These are phyloP conservation scores for Globisporangium cylindrosporum DNA, from an alignment of 352 stramenopile genomes.

Conservation along the genomic window DNA sequence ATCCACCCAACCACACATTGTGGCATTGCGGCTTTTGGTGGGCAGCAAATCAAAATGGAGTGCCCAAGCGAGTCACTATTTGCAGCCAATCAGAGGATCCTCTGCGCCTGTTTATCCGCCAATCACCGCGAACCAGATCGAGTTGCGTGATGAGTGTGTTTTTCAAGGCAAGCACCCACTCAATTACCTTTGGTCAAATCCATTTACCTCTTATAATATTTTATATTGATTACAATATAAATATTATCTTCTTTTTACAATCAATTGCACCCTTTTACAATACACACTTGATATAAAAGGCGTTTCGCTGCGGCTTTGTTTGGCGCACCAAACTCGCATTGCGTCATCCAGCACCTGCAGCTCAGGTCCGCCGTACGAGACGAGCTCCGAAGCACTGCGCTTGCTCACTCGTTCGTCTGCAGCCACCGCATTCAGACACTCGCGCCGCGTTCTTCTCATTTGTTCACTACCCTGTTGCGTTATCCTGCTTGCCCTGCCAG, in stretches of 20 bases:
- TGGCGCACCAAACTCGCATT: neutral
- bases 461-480: neutral
- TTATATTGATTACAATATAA: too few relatives aligned
- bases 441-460: neutral
- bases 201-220: too few relatives aligned
- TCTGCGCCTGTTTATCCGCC: neutral
- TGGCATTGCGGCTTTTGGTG: neutral
- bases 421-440: neutral
- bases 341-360: conserved; percentile 9
- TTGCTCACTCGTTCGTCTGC: conserved; percentile 5
- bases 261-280: neutral
- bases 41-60: neutral
- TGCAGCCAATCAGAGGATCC: neutral
- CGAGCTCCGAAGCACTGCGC: neutral
- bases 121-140: neutral
- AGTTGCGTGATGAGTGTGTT: neutral
- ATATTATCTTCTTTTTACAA: neutral
- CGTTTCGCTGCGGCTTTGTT: neutral
- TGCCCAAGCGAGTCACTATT: neutral
- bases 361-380: neutral
- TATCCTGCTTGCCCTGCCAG: neutral
- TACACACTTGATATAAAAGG: neutral
- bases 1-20: neutral
- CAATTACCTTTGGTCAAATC: too few relatives aligned
- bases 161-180: neutral